Evolutionary conservation across 495 filamentous ascomycete genomes (phyloP), one percentile per base, ranked within the genome.

Genomic region (Astrothelium macrocarpum): DNA sequence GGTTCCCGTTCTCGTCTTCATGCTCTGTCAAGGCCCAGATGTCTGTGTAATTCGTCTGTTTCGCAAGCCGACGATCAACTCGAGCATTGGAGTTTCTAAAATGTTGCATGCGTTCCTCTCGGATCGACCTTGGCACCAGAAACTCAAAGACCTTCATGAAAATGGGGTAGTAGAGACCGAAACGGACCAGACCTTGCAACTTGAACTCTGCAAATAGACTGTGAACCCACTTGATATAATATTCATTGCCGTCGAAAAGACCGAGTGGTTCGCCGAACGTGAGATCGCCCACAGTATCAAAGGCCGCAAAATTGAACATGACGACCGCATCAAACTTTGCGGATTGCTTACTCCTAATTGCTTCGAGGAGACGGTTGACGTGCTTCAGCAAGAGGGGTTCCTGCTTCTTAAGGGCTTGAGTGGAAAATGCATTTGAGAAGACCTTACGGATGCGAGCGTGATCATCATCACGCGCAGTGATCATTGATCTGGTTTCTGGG

Each of bases 391-490:
- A 65, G 11, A 71, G 58, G 12, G 49, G 43, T 56, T 71, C 69
- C 42, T 72, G 71, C 59, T 62, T 49, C 61, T 66, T 70, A 5
- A 72, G 58, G 36, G 70, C 71, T 26, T 61, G 53, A 39, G 69
- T 62, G 25, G 67, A 66, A 62, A 72, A 72, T 16, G 71, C 71
- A 42, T 67, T 56, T 0, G 62, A 25, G 36, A 72, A 69, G 31
- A 70, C 59, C 14, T 66, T 62, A 32, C 70, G 64, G n/a, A 59
- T 34, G 9, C 70, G 62, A 10, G 62, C 49, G 53, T 72, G 71
- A 23, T 53, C 62, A 29, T 70, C 62, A 20, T 70, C 64, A 31
- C 59, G 66, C 25, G 29, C 23, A 14, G 63, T 42, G 23, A 71
- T 9, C 20, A 56, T 12, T 26, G 9, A 28, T 5, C 5, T 20